A percentile compares a stretch with the other conserved stretches of the same genome.
phyloP scores from a whole-genome alignment of 2,329 filamentous ascomycete genomes.

The Pyrenophora tritici-repentis region DNA sequence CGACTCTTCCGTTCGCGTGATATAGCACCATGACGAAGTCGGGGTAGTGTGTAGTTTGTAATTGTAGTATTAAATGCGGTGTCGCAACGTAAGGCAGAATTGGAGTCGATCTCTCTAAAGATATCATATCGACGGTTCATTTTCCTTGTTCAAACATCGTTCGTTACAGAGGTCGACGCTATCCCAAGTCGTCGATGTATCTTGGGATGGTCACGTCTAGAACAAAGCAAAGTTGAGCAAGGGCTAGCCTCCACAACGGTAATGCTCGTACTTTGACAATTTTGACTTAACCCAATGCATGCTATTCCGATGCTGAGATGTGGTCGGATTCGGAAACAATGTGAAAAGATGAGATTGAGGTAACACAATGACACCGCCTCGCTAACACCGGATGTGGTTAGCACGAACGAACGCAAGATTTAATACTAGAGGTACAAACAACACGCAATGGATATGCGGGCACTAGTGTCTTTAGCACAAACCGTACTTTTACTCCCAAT shows the following conservation, averaged over 20 bases:
- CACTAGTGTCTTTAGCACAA: background rate
- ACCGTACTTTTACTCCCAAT: background rate
- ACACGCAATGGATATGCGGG: no score
- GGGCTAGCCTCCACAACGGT: background rate
- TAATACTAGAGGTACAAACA: no score
- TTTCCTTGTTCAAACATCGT: background rate
- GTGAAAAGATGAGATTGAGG: no score
- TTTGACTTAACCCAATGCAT: background rate
- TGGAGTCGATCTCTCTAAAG: background rate
- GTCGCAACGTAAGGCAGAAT: background rate
- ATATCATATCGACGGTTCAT: background rate
- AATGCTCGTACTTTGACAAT: no score
- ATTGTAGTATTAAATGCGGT: background rate
- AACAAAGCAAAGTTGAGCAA: background rate
- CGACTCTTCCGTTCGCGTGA: conserved; percentile 12
- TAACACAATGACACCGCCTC: no score
- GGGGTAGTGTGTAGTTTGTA: background rate
- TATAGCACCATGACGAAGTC: conserved; percentile 18
- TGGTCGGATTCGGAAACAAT: no score
- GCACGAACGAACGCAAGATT: no score
- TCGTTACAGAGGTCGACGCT: background rate
- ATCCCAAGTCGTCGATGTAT: background rate
- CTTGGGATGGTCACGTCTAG: background rate
- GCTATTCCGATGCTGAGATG: no score
- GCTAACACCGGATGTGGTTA: no score